Evolutionary conservation across 306 rosid species (phyloP).

Genomic region (Prunus salicina): DNA sequence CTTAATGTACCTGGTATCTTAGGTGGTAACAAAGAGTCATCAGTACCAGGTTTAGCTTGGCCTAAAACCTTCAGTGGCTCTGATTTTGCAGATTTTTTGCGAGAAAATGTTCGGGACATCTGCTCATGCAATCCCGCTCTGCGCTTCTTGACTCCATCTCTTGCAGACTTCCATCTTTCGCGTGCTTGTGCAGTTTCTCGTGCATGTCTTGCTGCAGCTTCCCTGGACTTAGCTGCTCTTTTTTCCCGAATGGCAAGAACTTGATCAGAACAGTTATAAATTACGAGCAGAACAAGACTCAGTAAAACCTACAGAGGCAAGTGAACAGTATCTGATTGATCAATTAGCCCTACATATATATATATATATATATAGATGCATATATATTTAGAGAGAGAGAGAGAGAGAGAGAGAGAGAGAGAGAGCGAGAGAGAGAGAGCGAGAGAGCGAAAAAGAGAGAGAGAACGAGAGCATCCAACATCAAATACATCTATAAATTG

Average conservation of each 20-base stretch:
- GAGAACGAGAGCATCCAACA: not conserved
- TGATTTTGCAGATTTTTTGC: slow-evolving; percentile 45
- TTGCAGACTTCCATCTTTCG: slow-evolving; percentile 71
- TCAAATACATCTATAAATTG: slow-evolving; percentile 1
- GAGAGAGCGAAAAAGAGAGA: not conserved
- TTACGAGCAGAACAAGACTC: slow-evolving; percentile 51
- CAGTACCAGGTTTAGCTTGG: not conserved
- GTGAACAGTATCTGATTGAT: slow-evolving; percentile 20
- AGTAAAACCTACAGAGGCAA: slow-evolving; percentile 53
- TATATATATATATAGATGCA: not conserved
- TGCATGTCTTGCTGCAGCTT: slow-evolving; percentile 70
- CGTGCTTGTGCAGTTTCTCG: slow-evolving; percentile 74
- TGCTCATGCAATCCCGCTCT: slow-evolving; percentile 41
- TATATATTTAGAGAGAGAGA: not conserved
- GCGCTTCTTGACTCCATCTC: slow-evolving; percentile 53
- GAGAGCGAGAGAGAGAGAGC: too few relatives aligned
- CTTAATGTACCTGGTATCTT: slow-evolving; percentile 38
- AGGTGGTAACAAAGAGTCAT: slow-evolving; percentile 19
- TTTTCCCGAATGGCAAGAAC: slow-evolving; percentile 68
- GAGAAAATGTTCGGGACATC: slow-evolving; percentile 66
- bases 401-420: not conserved
- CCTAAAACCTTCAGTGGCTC: slow-evolving; percentile 28
- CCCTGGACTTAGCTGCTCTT: slow-evolving; percentile 67
- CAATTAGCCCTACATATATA: not conserved
- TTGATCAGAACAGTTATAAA: slow-evolving; percentile 76